phyloP scores from a whole-genome alignment of 164 flowering plant species.

The Chimonanthus praecox region DNA sequence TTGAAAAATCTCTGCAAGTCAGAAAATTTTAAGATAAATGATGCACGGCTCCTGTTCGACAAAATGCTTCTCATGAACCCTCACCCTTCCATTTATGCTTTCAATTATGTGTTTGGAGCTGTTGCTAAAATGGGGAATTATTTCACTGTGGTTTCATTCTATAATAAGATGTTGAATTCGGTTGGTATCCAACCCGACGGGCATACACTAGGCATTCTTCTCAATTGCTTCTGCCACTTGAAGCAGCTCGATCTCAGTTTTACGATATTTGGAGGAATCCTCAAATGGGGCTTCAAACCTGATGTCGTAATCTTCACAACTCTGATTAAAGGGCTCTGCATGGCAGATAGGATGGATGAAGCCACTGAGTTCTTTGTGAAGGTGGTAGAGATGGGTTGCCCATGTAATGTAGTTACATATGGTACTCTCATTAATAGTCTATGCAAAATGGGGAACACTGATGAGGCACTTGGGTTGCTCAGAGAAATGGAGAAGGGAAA shows the following conservation, averaged over 20 bases:
- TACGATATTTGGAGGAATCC: slow-evolving; percentile 8
- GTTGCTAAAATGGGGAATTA: slow-evolving; percentile 6
- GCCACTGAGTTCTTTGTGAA: slow-evolving; percentile 8
- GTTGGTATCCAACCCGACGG: not conserved
- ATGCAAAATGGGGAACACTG: slow-evolving; percentile 7
- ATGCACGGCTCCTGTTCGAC: not conserved
- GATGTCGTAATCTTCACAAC: slow-evolving; percentile 2
- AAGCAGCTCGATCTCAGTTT: slow-evolving; percentile 10
- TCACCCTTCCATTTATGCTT: slow-evolving; percentile 6
- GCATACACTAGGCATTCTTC: slow-evolving; percentile 6
- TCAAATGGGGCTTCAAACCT: slow-evolving; percentile 15
- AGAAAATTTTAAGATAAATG: not conserved
- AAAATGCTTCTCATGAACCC: slow-evolving; percentile 10
- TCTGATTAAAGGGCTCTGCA: slow-evolving; percentile 14
- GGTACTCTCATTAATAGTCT: slow-evolving; percentile 9
- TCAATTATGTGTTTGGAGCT: slow-evolving; percentile 7
- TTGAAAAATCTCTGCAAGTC: not conserved
- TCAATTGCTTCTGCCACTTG: slow-evolving; percentile 14
- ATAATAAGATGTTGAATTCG: slow-evolving; percentile 4
- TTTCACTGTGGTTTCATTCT: slow-evolving; percentile 2
- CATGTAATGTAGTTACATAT: slow-evolving; percentile 3
- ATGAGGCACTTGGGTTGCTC: slow-evolving; percentile 6
- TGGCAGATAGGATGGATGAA: not conserved
- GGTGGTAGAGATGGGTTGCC: slow-evolving; percentile 7
- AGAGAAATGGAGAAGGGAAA: slow-evolving; percentile 5